phyloP scores from a whole-genome alignment of 225 moss, liverwort and hornwort species.

The Physcomitrium patens region DNA sequence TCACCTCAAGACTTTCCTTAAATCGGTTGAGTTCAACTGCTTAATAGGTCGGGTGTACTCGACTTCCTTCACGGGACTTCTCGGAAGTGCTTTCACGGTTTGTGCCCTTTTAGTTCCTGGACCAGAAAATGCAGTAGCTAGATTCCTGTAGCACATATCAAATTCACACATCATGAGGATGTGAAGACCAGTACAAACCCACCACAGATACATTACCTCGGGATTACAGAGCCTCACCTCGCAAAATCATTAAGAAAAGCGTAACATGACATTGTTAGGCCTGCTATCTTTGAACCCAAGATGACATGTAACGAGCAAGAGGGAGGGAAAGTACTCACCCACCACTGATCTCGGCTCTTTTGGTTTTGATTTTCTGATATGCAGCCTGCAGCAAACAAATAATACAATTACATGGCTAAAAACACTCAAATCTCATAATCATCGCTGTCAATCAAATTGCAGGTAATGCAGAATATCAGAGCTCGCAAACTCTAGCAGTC shows the following conservation, averaged over 20 bases:
- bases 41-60: constrained; percentile 54
- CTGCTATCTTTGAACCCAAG: not conserved
- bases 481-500: not conserved
- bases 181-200: not conserved
- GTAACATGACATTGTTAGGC: not conserved
- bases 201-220: not conserved
- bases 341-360: constrained; percentile 62
- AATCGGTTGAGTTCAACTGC: constrained; percentile 56
- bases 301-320: constrained; percentile 4
- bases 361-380: constrained; percentile 63
- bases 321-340: constrained; percentile 47
- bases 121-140: constrained; percentile 69
- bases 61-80: constrained; percentile 47
- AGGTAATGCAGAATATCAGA: not conserved
- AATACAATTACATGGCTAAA: constrained; percentile 6
- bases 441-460: not conserved
- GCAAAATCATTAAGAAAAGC: not conserved
- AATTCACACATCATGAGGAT: constrained; percentile 13
- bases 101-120: constrained; percentile 70
- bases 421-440: constrained; percentile 2
- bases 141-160: constrained; percentile 41
- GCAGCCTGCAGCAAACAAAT: constrained; percentile 51
- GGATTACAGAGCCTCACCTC: not conserved
- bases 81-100: constrained; percentile 46
- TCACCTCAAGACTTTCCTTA: constrained; percentile 62